Base-by-base conservation (phyloP, 495 filamentous ascomycete genomes). In the Symbiotaphrina buchneri region DNA sequence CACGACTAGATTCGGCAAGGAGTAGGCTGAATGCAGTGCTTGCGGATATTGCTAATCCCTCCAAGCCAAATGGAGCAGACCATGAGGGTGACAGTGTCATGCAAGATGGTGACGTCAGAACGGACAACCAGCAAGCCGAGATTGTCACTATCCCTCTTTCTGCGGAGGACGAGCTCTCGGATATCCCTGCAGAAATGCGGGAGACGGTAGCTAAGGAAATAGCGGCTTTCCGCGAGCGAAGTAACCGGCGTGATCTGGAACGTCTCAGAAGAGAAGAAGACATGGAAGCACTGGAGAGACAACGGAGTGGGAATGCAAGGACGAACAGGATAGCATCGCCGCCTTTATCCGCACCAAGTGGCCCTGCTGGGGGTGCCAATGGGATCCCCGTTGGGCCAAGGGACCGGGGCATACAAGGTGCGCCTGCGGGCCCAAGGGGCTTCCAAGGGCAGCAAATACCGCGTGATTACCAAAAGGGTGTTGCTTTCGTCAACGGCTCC, bases 101-200 rank as follows among this genome's bases (percentile, higher is more conserved):
- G 79, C 63, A 59, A 30, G 74, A 82, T 39, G 59, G 47, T 8
- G 59, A 67, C 3, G 56, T 54, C 5, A 55, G 56, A 10, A 51
- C 56, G 27, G 68, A 78, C 35, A 50, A 46, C 19, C 38, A 40
- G 10, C 40, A 40, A 8, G 65, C 69, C 14, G 84, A 92, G 52
- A 73, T 94, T 20, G 74, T 94, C 39, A 93, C 81, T 25, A 94
- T 93, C 37, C 75, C 80, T 3, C 65, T 92, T 21, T 76, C 78
- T 5, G 65, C 73, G 17, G 87, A 99, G 41, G 87, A 99, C 46
- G 87, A 99, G 42, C 59, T 99, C 18, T 74, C 80, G 24, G 90
- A 99, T 43, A 92, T 99, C 33, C 87, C 87, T 2, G 73, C 78
- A 7, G 87, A 94, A 43, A 85, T 85, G 83, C 72, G 87, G n/a